phyloP scores from a whole-genome alignment of 2,329 filamentous ascomycete genomes.

The Fusarium mangiferae region DNA sequence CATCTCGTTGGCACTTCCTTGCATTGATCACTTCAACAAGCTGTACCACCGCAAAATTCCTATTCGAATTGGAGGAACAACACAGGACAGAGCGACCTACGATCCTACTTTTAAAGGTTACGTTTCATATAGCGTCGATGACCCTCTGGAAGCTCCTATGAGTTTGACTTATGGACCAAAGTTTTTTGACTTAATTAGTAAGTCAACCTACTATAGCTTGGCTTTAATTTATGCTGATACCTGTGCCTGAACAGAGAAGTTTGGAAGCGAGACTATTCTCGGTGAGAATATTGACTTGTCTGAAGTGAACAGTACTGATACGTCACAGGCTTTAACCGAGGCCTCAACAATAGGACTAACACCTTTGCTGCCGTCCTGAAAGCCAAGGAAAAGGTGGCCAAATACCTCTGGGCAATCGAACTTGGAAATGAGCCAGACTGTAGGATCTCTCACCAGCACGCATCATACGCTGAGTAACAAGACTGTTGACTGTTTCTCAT shows the following conservation, averaged over 20 bases:
- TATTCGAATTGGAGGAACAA: not conserved
- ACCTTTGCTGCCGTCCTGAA: not conserved
- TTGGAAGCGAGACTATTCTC: not conserved
- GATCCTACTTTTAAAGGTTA: not conserved
- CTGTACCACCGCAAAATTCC: not conserved
- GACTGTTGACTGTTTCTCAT: not conserved
- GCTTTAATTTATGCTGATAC: not conserved
- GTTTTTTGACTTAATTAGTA: not conserved
- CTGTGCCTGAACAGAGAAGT: not conserved
- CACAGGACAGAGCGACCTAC: not conserved
- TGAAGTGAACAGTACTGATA: not conserved
- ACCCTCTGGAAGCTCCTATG: not conserved
- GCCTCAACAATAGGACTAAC: not conserved
- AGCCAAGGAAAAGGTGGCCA: not conserved
- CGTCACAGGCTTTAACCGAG: not conserved
- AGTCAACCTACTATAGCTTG: rapidly evolving
- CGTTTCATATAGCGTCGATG: not conserved
- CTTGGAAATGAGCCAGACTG: not conserved
- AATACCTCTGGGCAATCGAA: not conserved
- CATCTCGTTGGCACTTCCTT: not conserved
- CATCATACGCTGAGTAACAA: rapidly evolving
- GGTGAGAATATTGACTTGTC: not conserved
- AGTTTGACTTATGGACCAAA: not conserved
- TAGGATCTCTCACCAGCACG: not conserved
- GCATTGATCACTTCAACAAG: not conserved